A percentile compares a stretch with the other conserved stretches of the same genome.
These are phyloP conservation scores for Skeletonema menzelii DNA, from an alignment of 108 stramenopile genomes.

Conservation along the genomic window DNA sequence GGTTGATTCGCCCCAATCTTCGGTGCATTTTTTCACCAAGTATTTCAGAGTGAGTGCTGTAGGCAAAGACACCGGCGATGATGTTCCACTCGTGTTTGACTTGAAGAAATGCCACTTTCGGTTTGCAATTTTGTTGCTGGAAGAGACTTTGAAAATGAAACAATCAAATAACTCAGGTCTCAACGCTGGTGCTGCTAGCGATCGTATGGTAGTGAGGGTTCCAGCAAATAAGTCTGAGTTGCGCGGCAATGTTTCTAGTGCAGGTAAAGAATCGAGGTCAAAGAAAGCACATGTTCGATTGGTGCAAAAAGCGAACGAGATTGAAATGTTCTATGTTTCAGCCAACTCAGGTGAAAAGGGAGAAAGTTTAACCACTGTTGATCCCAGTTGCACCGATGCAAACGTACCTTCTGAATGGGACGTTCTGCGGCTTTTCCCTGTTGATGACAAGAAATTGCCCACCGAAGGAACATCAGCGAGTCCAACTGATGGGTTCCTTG, in stretches of 20 bases:
- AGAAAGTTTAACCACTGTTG: conserved; percentile 6
- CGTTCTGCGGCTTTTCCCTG: conserved; percentile 22
- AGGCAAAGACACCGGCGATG: not conserved
- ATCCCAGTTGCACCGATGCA: conserved; percentile 13
- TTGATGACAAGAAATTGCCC: not conserved
- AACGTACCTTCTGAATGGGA: conserved; percentile 22
- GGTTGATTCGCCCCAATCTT: conserved; percentile 36
- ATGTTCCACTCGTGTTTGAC: conserved; percentile 64
- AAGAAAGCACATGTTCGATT: conserved; percentile 36
- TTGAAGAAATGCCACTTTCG: conserved; percentile 71
- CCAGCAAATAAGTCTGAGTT: not conserved
- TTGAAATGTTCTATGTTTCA: conserved; percentile 2
- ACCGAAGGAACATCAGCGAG: not conserved
- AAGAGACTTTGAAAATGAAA: conserved; percentile 27
- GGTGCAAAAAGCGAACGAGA: not conserved
- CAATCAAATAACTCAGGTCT: not conserved
- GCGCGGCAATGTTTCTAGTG: conserved; percentile 11
- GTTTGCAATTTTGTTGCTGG: conserved; percentile 54
- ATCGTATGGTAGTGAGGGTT: conserved; percentile 42
- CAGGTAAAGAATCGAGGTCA: not conserved
- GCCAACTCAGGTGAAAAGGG: conserved; percentile 1
- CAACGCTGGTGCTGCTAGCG: not conserved
- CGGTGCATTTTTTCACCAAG: conserved; percentile 35
- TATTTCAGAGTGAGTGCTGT: conserved; percentile 64
- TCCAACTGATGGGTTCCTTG: conserved; percentile 38